Conservation (phyloP, 805 yeast species). For the Cyberlindnera xylosilytica region DNA sequence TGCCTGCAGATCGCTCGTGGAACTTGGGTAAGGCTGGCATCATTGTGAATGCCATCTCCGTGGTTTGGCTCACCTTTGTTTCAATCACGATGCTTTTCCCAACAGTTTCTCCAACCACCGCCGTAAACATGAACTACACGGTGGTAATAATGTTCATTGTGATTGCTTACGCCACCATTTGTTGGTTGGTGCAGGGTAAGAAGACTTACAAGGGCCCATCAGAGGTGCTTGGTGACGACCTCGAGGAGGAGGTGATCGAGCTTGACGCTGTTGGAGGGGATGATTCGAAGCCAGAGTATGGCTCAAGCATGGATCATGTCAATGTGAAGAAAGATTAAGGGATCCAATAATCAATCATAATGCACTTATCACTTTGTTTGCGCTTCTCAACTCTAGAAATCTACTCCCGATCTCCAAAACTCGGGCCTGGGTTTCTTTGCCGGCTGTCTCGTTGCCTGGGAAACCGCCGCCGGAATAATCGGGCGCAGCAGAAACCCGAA, state of each 20-base stretch:
- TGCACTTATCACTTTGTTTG: too few species aligned
- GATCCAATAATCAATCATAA: too few species aligned
- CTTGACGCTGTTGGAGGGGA: conserved; percentile 1
- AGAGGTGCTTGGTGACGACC: conserved; percentile 16
- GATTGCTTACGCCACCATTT: conserved; percentile 21
- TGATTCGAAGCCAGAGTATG: too few species aligned
- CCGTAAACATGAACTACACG: conserved; percentile 27
- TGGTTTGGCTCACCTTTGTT: conserved; percentile 23
- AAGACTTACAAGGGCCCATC: conserved; percentile 27
- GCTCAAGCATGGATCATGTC: too few species aligned
- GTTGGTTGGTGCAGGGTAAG: conserved; percentile 25
- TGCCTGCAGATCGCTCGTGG: conserved; percentile 25
- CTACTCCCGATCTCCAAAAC: too few species aligned
- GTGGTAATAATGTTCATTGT: conserved; percentile 26
- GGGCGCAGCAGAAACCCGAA: too few species aligned
- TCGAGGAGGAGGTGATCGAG: background rate
- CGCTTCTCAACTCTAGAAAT: too few species aligned
- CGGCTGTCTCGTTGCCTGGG: too few species aligned
- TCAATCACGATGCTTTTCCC: conserved; percentile 27
- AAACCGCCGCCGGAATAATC: too few species aligned
- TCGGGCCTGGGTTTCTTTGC: too few species aligned
- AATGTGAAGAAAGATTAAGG: too few species aligned
- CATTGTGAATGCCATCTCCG: conserved; percentile 18
- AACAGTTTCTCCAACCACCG: conserved; percentile 20
- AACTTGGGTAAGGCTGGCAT: conserved; percentile 22